Evolutionary conservation across 208 protist species (phyloP), one percentile per base, ranked within the genome.

Genomic region (Plasmodiophora brassicae): DNA sequence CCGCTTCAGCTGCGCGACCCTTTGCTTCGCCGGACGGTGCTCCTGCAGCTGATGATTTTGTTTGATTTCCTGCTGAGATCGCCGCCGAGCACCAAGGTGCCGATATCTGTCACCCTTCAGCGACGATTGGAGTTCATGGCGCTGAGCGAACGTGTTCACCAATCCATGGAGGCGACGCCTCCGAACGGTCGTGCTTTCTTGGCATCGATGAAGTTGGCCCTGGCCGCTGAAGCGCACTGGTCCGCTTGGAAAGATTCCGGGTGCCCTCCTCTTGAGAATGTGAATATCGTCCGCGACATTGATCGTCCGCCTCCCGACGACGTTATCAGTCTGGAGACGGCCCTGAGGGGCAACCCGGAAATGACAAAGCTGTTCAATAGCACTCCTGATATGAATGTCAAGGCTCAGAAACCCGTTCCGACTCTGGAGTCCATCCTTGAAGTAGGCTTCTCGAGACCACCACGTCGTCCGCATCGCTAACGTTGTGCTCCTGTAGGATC

Each of bases 1-100:
- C 14, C 65, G 5, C 65, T 78, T 32, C 65, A 78, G n/a, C 65
- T 78, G n/a, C 65, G 65, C 41, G 65, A 78, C 41, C 65, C 65
- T 44, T 32, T 36, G n/a, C 65, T 78, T 36, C 65, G 65, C 5
- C 65, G 65, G 32, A 78, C 65, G 32, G 65, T 78, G 32, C 65
- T 78, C 5, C 65, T 78, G 10, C 65, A 78, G 65, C n/a, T 78
- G 5, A 5, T 78, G 65, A 78, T 78, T 36, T 38, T 78, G n/a
- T 32, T 78, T 32, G n/a, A 78, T 78, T 32, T 78, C 65, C n/a
- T 78, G 20, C 41, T 78, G 65, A 78, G 41, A 38, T 5, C 20
- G 41, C 65, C 65, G 10, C 20, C 5, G 32, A 36, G 65, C 41
- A 78, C 10, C 65, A 78, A 78, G 41, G 65, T 78, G 5, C 65